These are phyloP conservation scores for Globomyces sp. DNA, from an alignment of 371 early-diverging fungal species.

Conservation along the genomic window DNA sequence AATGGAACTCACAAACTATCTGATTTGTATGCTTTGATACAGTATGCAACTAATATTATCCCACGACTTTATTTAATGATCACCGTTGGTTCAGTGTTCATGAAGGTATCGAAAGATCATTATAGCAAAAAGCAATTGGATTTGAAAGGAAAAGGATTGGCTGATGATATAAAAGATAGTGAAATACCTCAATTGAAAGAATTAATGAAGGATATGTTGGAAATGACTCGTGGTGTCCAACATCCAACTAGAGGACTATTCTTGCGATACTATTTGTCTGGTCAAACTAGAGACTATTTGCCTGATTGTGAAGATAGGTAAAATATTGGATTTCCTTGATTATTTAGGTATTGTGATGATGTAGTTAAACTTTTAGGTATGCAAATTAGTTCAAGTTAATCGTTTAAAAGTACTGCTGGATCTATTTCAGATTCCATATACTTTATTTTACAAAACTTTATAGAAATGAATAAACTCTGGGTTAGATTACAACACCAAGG, in stretches of 20 bases:
- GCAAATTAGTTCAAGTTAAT: no score
- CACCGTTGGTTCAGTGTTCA: slow-evolving; percentile 92
- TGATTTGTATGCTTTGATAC: slow-evolving; percentile 94
- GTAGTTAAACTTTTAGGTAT: not conserved
- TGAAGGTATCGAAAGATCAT: slow-evolving; percentile 60
- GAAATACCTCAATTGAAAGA: slow-evolving; percentile 81
- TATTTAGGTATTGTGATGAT: not conserved
- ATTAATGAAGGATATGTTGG: slow-evolving; percentile 96
- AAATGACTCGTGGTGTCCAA: slow-evolving; percentile 96
- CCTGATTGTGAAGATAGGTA: slow-evolving; percentile 49
- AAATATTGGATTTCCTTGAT: not conserved
- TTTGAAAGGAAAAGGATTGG: not conserved
- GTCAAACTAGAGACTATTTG: slow-evolving; percentile 88
- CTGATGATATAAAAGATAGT: slow-evolving; percentile 25
- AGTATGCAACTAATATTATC: slow-evolving; percentile 96
- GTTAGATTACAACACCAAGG: slow-evolving; percentile 96
- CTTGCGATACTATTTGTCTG: slow-evolving; percentile 87
- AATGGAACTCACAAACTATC: slow-evolving; percentile 85
- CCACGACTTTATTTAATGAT: slow-evolving; percentile 97
- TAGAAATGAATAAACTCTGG: slow-evolving; percentile 99
- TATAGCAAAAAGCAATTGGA: slow-evolving; percentile 51
- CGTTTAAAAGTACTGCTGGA: slow-evolving; percentile 49
- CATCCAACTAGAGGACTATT: slow-evolving; percentile 96
- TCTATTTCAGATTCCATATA: slow-evolving; percentile 85
- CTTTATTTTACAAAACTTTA: slow-evolving; percentile 93